phyloP scores from a whole-genome alignment of 345 rosid genomes.

The Chamaenerion angustifolium region DNA sequence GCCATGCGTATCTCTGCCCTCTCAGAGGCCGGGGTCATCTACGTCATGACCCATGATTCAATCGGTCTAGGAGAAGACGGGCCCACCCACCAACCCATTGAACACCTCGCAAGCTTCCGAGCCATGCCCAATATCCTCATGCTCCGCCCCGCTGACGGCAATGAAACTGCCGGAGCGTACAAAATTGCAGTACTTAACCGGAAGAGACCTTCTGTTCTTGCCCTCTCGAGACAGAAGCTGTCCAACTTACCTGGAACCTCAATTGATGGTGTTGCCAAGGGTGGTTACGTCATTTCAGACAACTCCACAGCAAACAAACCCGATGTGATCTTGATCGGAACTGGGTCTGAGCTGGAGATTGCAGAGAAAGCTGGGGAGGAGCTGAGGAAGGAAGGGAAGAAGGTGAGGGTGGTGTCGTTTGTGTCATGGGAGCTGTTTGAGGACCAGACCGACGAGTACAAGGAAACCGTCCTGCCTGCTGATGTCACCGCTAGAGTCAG shows the following conservation, averaged over 20 bases:
- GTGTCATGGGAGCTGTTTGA: slow-evolving; percentile 89
- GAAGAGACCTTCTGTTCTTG: slow-evolving; percentile 80
- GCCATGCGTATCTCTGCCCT: slow-evolving; percentile 92
- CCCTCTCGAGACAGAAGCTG: slow-evolving; percentile 89
- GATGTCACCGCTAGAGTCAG: slow-evolving; percentile 74
- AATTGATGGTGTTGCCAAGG: slow-evolving; percentile 77
- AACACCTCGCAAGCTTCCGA: slow-evolving; percentile 96
- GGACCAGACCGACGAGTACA: slow-evolving; percentile 65
- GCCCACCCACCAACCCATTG: slow-evolving; percentile 97
- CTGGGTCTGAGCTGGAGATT: slow-evolving; percentile 92
- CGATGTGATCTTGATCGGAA: slow-evolving; percentile 80
- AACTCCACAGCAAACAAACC: slow-evolving; percentile 86
- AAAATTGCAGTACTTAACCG: slow-evolving; percentile 63
- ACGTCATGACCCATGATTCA: slow-evolving; percentile 98
- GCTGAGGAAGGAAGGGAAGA: slow-evolving; percentile 84
- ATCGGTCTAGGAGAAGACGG: slow-evolving; percentile 99
- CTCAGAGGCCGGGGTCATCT: slow-evolving; percentile 78
- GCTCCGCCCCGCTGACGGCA: slow-evolving; percentile 99
- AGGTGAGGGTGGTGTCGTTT: slow-evolving; percentile 79
- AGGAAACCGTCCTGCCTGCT: slow-evolving; percentile 77
- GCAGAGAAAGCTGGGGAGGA: slow-evolving; percentile 70
- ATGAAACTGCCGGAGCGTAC: slow-evolving; percentile 95
- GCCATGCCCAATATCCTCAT: slow-evolving; percentile 94
- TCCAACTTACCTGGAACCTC: slow-evolving; percentile 81
- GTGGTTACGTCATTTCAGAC: slow-evolving; percentile 83